phyloP scores from a whole-genome alignment of 306 rosid genomes.

The Purshia tridentata region DNA sequence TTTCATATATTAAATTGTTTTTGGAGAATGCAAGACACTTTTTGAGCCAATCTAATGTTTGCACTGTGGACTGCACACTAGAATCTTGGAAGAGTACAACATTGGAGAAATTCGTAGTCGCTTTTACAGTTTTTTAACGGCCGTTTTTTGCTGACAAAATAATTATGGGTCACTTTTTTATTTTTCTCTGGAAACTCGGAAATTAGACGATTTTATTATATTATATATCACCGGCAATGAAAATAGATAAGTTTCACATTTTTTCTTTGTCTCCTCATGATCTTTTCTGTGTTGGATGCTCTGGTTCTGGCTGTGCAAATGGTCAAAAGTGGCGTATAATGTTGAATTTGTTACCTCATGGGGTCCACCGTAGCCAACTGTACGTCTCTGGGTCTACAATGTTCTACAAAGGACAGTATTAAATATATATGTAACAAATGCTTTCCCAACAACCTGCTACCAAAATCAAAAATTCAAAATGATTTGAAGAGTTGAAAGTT shows the following conservation, averaged over 20 bases:
- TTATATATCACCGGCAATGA: background rate
- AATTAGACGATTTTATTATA: no score
- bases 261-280: background rate
- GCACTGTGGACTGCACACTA: background rate
- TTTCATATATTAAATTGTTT: background rate
- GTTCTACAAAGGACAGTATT: background rate
- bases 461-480: background rate
- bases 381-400: background rate
- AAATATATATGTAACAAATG: background rate
- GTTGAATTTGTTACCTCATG: conserved; percentile 32
- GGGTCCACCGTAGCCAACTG: background rate
- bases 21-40: background rate
- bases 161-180: no score
- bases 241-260: no score
- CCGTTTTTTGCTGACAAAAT: background rate
- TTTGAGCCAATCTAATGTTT: background rate
- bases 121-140: background rate
- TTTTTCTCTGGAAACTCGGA: no score
- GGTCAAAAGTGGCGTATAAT: conserved; percentile 40
- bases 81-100: background rate
- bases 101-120: background rate
- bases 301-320: background rate
- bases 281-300: background rate
- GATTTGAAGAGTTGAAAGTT: background rate
- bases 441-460: background rate